Conservation (phyloP, 2,329 filamentous ascomycete genomes). For the Fusarium proliferatum region DNA sequence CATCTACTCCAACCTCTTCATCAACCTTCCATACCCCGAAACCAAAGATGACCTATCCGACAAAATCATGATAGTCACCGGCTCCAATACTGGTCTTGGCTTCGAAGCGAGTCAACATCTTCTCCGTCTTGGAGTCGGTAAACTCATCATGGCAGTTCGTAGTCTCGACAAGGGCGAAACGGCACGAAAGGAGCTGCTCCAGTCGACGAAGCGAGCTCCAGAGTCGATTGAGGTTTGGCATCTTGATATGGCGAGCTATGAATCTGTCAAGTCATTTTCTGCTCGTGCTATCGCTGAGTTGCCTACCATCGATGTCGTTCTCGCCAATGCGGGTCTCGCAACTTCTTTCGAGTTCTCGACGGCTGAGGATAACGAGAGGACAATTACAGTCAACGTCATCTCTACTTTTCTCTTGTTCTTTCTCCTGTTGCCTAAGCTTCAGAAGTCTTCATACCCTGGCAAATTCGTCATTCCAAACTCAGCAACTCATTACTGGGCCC, state of each 20-base stretch:
- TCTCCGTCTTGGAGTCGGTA: slow-evolving; percentile 45
- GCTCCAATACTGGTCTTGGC: slow-evolving; percentile 55
- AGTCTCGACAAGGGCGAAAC: slow-evolving; percentile 54
- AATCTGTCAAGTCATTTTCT: slow-evolving; percentile 56
- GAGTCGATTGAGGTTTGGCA: slow-evolving; percentile 57
- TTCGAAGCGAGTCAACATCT: slow-evolving; percentile 52
- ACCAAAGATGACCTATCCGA: slow-evolving; percentile 33
- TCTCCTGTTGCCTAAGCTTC: slow-evolving; percentile 38
- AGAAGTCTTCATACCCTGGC: slow-evolving; percentile 34
- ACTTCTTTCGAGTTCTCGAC: slow-evolving; percentile 48
- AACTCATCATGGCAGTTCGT: slow-evolving; percentile 54
- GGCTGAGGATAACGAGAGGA: slow-evolving; percentile 60
- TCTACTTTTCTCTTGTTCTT: slow-evolving; percentile 39
- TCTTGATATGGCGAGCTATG: slow-evolving; percentile 60
- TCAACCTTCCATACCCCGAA: slow-evolving; percentile 39
- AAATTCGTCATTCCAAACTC: slow-evolving; percentile 41
- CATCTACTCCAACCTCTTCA: slow-evolving; percentile 34
- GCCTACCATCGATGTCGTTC: slow-evolving; percentile 55
- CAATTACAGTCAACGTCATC: slow-evolving; percentile 52
- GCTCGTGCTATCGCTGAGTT: slow-evolving; percentile 42
- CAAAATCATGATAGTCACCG: slow-evolving; percentile 53
- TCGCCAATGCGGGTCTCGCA: slow-evolving; percentile 58
- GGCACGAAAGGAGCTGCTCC: slow-evolving; percentile 51
- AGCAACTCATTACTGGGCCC: slow-evolving; percentile 43
- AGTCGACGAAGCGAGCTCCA: background rate